Conservation (phyloP, 768 basidiomycete species). For the Phallus indusiatus region DNA sequence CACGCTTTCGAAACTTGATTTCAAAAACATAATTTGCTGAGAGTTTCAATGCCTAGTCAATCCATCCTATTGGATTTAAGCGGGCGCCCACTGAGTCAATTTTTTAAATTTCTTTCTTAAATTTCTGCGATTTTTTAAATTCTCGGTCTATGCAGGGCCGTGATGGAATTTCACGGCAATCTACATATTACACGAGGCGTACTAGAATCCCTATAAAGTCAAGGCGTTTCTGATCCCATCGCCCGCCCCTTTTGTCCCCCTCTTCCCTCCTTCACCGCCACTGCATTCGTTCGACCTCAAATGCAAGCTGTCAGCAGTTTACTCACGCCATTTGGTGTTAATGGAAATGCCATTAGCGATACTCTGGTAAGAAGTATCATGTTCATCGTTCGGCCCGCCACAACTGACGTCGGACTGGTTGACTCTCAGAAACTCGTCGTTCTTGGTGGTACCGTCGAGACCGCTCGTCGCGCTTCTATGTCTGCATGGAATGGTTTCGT, state of each 20-base stretch:
- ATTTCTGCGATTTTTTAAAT: background rate
- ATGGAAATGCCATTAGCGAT: constrained; percentile 64
- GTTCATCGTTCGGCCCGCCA: background rate
- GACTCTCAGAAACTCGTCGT: constrained; percentile 70
- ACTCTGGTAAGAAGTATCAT: constrained; percentile 46
- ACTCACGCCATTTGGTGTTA: constrained; percentile 60
- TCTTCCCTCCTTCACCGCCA: background rate
- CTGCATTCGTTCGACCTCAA: constrained; percentile 1
- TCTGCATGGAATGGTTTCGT: constrained; percentile 88
- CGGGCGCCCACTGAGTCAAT: background rate
- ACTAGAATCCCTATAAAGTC: constrained; percentile 7
- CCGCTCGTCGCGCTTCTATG: constrained; percentile 67
- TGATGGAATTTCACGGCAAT: constrained; percentile 3
- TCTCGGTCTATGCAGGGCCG: background rate
- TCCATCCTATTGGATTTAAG: constrained; percentile 1
- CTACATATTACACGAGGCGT: constrained; percentile 13
- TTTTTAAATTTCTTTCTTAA: background rate
- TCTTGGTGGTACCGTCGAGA: constrained; percentile 83
- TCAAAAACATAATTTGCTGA: background rate
- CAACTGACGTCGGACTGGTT: constrained; percentile 4
- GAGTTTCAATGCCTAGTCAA: background rate
- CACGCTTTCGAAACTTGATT: too few relatives aligned
- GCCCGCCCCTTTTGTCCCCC: background rate
- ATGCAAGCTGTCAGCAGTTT: constrained; percentile 70
- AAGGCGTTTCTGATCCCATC: background rate